Base-by-base conservation (phyloP, 176 grass and related monocot species). In the Musa troglodytarum region DNA sequence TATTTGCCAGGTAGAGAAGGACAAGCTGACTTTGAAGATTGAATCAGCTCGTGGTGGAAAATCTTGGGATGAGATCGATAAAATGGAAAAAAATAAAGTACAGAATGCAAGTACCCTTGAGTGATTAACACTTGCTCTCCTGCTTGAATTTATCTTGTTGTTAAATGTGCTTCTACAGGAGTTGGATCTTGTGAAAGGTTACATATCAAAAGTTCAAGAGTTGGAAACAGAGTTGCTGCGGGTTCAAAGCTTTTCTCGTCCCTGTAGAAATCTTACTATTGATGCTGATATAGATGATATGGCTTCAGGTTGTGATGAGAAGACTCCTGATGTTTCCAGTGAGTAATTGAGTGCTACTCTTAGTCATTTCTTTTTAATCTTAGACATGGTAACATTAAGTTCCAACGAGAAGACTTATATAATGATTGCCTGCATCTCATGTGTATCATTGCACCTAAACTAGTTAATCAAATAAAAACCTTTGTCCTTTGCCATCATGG, bases 201-300 rank as follows among this genome's bases (percentile, higher is more conserved):
- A 99, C 75, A 79, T 91, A 74, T 88, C 76, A 20, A 99, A 85
- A 79, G 92, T 99, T 79, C 95, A 99, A 76, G 84, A 87, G 64
- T 82, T 99, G 74, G 95, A 99, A 62, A 19, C 78, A 71, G 88
- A 99, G 74, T n/a, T 99, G 74, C 78, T 79, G 63, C 74, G 75
- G 58, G 79, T 13, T 14, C 86, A 94, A 72, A 99, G 71, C 65
- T 84, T 85, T 64, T 90, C 93, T 21, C 81, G 20, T 49, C 54
- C 80, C 71, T 88, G 86, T 49, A 81, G 78, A 86, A 91, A 81
- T 85, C 80, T 65, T 69, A 78, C 85, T 57, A 66, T 71, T 62
- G 90, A 94, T 69, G 77, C 84, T 72, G 65, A 28, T 16, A 72
- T 87, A 22, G 95, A 94, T 66, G 90, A 89, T 11, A n/a, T 85